Conservation (phyloP, 2,329 filamentous ascomycete genomes). For the Graphiopsis chlorocephala region DNA sequence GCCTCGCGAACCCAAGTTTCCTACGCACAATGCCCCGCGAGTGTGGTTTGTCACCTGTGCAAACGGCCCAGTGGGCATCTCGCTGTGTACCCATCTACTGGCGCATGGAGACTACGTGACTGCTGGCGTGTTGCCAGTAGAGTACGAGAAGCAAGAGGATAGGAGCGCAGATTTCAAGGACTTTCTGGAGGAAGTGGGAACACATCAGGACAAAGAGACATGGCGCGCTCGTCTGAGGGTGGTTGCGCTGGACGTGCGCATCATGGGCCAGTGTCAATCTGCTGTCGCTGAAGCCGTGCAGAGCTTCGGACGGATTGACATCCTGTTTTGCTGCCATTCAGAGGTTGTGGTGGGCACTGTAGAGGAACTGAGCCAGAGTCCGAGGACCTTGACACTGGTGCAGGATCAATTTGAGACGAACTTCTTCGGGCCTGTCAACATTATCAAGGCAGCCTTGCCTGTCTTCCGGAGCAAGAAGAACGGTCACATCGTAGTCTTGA, state of each 20-base stretch:
- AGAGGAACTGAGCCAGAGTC: conserved; percentile 77
- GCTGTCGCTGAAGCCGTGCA: conserved; percentile 83
- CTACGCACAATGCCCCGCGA: conserved; percentile 65
- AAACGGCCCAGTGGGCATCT: conserved; percentile 78
- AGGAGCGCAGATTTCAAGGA: conserved; percentile 76
- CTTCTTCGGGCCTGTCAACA: conserved; percentile 94
- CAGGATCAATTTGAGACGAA: conserved; percentile 91
- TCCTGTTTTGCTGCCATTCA: conserved; percentile 83
- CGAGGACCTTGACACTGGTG: conserved; percentile 72
- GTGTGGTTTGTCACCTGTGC: conserved; percentile 92
- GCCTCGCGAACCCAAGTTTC: conserved; percentile 51
- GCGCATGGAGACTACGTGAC: conserved; percentile 90
- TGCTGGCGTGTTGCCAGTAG: conserved; percentile 73
- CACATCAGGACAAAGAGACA: conserved; percentile 57
- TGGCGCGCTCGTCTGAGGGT: conserved; percentile 76
- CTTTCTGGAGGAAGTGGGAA: conserved; percentile 61
- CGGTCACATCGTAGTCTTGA: conserved; percentile 86
- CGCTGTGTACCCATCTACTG: conserved; percentile 75
- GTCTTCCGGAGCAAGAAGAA: conserved; percentile 74
- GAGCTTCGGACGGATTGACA: conserved; percentile 82
- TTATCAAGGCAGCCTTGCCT: conserved; percentile 84
- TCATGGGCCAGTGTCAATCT: conserved; percentile 71
- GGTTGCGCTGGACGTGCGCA: conserved; percentile 58
- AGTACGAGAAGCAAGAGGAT: conserved; percentile 67
- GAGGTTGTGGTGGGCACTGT: conserved; percentile 88